Conservation (phyloP, 2,329 filamentous ascomycete species). For the Curvularia spicifera region DNA sequence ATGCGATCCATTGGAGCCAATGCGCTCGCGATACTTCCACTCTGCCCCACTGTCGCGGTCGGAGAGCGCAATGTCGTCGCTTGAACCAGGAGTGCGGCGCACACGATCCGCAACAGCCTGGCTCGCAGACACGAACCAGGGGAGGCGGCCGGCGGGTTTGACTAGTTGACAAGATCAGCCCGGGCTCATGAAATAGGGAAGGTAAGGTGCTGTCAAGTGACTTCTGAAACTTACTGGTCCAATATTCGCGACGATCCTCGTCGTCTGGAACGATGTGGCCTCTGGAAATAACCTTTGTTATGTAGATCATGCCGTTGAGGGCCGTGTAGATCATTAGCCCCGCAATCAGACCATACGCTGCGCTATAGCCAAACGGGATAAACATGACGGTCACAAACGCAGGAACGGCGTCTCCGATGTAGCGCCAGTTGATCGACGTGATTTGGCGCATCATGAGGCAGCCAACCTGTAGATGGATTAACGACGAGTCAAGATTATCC, state of each 20-base stretch:
- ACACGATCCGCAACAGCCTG: slow-evolving; percentile 36
- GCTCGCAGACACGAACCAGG: slow-evolving; percentile 28
- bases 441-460: slow-evolving; percentile 76
- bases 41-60: slow-evolving; percentile 34
- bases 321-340: slow-evolving; percentile 77
- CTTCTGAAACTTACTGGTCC: slow-evolving; percentile 68
- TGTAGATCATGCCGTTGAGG: slow-evolving; percentile 73
- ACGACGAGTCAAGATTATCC: not conserved
- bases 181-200: not conserved
- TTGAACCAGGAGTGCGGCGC: slow-evolving; percentile 16
- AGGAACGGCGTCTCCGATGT: slow-evolving; percentile 81
- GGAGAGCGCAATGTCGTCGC: slow-evolving; percentile 29
- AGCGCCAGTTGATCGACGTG: slow-evolving; percentile 87
- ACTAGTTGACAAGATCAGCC: slow-evolving; percentile 26
- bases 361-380: slow-evolving; percentile 90
- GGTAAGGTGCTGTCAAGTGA: not conserved
- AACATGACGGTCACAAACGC: slow-evolving; percentile 83
- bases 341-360: slow-evolving; percentile 83
- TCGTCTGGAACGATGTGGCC: slow-evolving; percentile 77
- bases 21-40: slow-evolving; percentile 34
- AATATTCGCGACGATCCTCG: slow-evolving; percentile 76
- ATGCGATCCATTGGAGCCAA: slow-evolving; percentile 36
- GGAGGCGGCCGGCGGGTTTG: slow-evolving; percentile 25
- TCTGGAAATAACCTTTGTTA: slow-evolving; percentile 68
- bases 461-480: slow-evolving; percentile 55